phyloP scores from a whole-genome alignment of 305 asterid genomes.

The Rubia peregrina region DNA sequence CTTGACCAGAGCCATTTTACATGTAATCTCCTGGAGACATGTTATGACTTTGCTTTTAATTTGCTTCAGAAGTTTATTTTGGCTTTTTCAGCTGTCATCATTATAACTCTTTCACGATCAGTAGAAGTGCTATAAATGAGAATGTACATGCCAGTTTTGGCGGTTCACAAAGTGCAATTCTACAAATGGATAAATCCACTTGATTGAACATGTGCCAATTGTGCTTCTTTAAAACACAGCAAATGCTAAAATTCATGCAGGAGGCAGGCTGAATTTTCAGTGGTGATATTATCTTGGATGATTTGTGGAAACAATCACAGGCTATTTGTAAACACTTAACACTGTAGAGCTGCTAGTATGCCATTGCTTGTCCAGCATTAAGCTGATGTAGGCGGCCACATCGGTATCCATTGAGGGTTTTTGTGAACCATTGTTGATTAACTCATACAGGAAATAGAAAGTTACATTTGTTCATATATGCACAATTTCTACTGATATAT shows the following conservation, averaged over 20 bases:
- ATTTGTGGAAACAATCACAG: not conserved
- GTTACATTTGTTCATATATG: not conserved
- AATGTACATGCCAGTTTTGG: not conserved
- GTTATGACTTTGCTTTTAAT: not conserved
- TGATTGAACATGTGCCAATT: not conserved
- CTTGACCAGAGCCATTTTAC: not conserved
- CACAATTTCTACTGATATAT: not conserved
- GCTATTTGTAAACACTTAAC: not conserved
- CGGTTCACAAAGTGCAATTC: not conserved
- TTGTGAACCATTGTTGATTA: not conserved
- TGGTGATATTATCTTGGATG: not conserved
- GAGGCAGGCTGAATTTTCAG: not conserved
- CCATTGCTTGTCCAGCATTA: not conserved
- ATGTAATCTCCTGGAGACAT: not conserved
- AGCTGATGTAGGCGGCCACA: not conserved
- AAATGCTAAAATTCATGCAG: not conserved
- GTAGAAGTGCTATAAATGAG: conserved; percentile 1
- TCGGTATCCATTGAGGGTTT: not conserved
- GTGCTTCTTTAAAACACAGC: not conserved
- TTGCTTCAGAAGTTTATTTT: not conserved
- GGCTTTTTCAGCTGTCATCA: not conserved
- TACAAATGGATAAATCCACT: not conserved
- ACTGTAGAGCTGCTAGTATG: not conserved
- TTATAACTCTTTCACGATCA: not conserved
- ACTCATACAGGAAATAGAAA: not conserved